phyloP scores from a whole-genome alignment of 2,329 filamentous ascomycete species.

The Colletotrichum lindemuthianum region DNA sequence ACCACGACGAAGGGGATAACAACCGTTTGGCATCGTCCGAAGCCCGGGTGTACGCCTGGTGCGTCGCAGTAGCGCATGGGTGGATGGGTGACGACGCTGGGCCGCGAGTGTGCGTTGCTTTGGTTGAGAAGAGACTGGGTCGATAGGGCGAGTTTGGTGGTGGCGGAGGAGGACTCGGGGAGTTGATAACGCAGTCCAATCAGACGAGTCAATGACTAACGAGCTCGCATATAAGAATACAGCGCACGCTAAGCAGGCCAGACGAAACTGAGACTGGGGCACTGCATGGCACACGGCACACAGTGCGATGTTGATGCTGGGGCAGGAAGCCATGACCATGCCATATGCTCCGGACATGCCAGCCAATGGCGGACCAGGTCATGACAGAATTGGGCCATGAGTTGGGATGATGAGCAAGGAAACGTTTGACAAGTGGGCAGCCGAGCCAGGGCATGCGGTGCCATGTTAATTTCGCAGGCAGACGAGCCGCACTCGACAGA shows the following conservation, averaged over 20 bases:
- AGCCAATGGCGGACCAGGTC: constrained; percentile 27
- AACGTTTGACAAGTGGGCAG: constrained; percentile 10
- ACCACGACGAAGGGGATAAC: not conserved
- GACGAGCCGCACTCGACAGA: constrained; percentile 19
- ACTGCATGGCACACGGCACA: not conserved
- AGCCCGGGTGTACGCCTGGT: constrained; percentile 16
- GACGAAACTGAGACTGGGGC: constrained; percentile 5
- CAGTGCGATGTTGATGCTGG: constrained; percentile 9
- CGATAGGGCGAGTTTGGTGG: constrained; percentile 2
- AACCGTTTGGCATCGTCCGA: constrained; percentile 22
- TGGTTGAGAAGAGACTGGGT: not conserved
- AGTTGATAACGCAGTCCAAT: constrained; percentile 15
- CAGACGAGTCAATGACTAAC: constrained; percentile 28
- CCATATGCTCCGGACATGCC: constrained; percentile 22
- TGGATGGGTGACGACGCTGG: constrained; percentile 2
- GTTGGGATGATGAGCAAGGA: constrained; percentile 18
- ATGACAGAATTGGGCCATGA: constrained; percentile 34
- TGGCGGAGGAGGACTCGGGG: constrained; percentile 16
- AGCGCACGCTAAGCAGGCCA: constrained; percentile 26
- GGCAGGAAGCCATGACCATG: constrained; percentile 13
- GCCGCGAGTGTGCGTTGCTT: not conserved
- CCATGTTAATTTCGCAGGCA: constrained; percentile 18
- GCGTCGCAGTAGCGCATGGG: constrained; percentile 24
- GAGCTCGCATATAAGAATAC: constrained; percentile 31
- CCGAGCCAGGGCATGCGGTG: constrained; percentile 4